phyloP scores from a whole-genome alignment of 2,329 filamentous ascomycete genomes.

The Xylariaceae sp. region DNA sequence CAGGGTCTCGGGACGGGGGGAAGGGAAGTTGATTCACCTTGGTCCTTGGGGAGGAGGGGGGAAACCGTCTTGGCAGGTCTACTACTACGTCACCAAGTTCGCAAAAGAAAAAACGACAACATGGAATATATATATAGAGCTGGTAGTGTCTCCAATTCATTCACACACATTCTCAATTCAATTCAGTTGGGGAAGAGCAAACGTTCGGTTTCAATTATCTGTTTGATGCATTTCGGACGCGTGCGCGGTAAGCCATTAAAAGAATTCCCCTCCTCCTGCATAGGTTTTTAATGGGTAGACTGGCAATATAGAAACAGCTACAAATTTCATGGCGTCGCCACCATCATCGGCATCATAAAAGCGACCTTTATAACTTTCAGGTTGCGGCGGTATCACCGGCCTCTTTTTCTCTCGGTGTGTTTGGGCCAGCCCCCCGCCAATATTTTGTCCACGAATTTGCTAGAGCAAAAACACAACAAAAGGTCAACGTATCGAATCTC shows the following conservation, averaged over 20 bases:
- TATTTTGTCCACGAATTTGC: not conserved
- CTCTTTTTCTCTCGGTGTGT: not conserved
- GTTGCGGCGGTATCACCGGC: not conserved
- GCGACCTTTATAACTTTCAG: not conserved
- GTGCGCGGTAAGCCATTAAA: not conserved
- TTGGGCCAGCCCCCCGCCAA: not conserved
- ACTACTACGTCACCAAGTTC: no score
- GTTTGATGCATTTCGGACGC: not conserved
- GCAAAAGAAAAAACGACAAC: no score
- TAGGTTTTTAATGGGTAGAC: not conserved
- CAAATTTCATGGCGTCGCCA: not conserved
- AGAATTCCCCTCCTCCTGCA: not conserved
- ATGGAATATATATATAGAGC: no score
- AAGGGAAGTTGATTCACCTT: no score
- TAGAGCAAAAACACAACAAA: slow-evolving; percentile 9
- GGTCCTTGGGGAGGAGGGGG: no score
- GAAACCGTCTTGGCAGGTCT: no score
- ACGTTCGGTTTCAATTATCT: not conserved
- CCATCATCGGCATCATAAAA: not conserved
- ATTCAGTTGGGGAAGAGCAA: not conserved
- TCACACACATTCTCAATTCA: not conserved
- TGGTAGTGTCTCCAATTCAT: no score
- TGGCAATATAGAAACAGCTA: not conserved
- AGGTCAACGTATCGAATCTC: slow-evolving; percentile 13
- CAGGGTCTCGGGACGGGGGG: no score